These are phyloP conservation scores for Poa pratensis DNA, from an alignment of 176 grass and related monocot species.

Conservation along the genomic window DNA sequence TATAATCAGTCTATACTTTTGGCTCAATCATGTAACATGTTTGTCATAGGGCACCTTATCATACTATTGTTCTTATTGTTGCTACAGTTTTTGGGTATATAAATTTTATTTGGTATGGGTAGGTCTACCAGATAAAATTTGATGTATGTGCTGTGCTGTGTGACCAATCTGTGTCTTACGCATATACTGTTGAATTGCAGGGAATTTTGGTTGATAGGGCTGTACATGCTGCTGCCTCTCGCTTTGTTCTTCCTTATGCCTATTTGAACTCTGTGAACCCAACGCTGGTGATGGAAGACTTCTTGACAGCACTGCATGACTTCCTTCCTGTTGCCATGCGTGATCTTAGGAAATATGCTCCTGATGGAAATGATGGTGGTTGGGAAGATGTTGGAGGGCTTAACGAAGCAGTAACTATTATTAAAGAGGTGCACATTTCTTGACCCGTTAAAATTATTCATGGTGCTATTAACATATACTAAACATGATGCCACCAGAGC, in stretches of 20 bases:
- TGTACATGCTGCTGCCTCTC: slow-evolving; percentile 76
- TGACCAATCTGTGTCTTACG: slow-evolving; percentile 27
- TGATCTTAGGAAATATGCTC: slow-evolving; percentile 81
- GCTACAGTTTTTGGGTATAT: not conserved
- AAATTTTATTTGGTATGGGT: slow-evolving; percentile 30
- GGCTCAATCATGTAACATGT: slow-evolving; percentile 8
- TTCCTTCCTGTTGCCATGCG: slow-evolving; percentile 96
- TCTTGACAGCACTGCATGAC: slow-evolving; percentile 80
- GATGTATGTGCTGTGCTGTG: not conserved
- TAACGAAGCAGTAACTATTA: slow-evolving; percentile 72
- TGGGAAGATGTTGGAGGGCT: slow-evolving; percentile 96
- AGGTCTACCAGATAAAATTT: not conserved
- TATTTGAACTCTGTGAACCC: slow-evolving; percentile 37
- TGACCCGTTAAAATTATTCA: slow-evolving; percentile 27
- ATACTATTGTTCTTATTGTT: not conserved
- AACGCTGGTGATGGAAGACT: slow-evolving; percentile 74
- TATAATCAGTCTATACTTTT: not conserved
- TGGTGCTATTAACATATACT: slow-evolving; percentile 6
- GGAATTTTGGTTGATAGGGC: slow-evolving; percentile 94
- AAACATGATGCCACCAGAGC: slow-evolving; percentile 1
- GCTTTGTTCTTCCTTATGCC: slow-evolving; percentile 60
- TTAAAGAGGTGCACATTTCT: slow-evolving; percentile 77
- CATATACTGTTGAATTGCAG: slow-evolving; percentile 52
- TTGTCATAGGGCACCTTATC: slow-evolving; percentile 1
- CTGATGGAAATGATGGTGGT: slow-evolving; percentile 70